Percentiles rank a stretch among this genome's conserved stretches.
Evolutionary conservation across 2,329 filamentous ascomycete species (phyloP).

Genomic region (Talaromyces islandicus): DNA sequence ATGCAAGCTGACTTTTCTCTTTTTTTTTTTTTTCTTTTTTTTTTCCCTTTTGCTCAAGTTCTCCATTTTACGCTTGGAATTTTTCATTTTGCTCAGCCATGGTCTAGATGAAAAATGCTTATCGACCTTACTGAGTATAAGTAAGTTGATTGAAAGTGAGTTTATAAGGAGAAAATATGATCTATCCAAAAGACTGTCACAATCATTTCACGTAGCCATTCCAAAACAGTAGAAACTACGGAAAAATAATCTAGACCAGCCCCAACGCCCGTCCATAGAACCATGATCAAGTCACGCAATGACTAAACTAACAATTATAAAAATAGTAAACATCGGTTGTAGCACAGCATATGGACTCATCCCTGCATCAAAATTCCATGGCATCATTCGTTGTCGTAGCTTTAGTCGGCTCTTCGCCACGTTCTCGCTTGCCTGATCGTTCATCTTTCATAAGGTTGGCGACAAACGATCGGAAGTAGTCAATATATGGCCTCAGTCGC

Average conservation of each 20-base stretch:
- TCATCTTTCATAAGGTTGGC: slow-evolving; percentile 72
- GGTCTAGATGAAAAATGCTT: no score
- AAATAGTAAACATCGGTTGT: neutral
- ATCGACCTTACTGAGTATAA: no score
- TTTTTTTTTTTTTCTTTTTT: no score
- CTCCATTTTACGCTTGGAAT: neutral
- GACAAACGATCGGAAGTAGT: slow-evolving; percentile 81
- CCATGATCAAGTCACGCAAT: neutral
- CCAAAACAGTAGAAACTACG: neutral
- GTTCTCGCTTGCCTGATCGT: slow-evolving; percentile 45
- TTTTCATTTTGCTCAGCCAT: no score
- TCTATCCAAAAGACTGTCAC: neutral
- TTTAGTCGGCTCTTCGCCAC: slow-evolving; percentile 39
- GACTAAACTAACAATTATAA: neutral
- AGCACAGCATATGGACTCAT: neutral
- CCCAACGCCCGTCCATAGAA: neutral
- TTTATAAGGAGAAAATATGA: neutral
- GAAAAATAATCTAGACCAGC: neutral
- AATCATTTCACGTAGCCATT: neutral
- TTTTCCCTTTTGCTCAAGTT: neutral
- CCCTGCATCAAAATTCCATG: slow-evolving; percentile 58
- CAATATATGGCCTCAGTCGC: slow-evolving; percentile 84
- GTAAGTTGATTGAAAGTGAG: no score
- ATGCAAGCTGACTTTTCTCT: neutral
- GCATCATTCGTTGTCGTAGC: slow-evolving; percentile 36